Evolutionary conservation across 169 alveolate genomes (phyloP).

Genomic region (Plasmodium gonderi): DNA sequence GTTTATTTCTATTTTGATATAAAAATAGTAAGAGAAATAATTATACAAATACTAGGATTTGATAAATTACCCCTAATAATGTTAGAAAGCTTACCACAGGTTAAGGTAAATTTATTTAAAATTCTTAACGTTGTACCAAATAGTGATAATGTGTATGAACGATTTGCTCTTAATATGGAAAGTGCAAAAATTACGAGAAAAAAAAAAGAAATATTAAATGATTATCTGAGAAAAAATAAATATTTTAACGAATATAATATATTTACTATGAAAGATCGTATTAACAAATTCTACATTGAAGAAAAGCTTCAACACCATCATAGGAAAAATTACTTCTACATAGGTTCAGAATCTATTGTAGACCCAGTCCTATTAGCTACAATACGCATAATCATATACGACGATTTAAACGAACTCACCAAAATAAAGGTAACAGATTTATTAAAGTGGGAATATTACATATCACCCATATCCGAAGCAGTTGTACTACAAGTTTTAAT

Average conservation of each 20-base stretch:
- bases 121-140: slow-evolving; percentile 2
- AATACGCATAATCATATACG: slow-evolving; percentile 48
- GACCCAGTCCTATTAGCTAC: slow-evolving; percentile 71
- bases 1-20: slow-evolving; percentile 65
- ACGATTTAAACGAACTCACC: slow-evolving; percentile 50
- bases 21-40: slow-evolving; percentile 57
- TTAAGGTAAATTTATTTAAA: slow-evolving; percentile 42
- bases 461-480: slow-evolving; percentile 51
- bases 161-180: slow-evolving; percentile 29
- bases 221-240: slow-evolving; percentile 60
- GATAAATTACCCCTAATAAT: slow-evolving; percentile 58
- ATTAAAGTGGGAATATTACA: slow-evolving; percentile 33
- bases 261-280: slow-evolving; percentile 72
- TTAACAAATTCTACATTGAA: slow-evolving; percentile 55
- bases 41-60: slow-evolving; percentile 63
- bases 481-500: slow-evolving; percentile 47
- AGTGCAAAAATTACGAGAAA: slow-evolving; percentile 57
- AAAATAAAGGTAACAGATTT: slow-evolving; percentile 32
- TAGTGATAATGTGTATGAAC: slow-evolving; percentile 38
- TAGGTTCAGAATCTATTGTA: slow-evolving; percentile 39
- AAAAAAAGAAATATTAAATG: slow-evolving; percentile 64
- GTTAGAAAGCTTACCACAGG: slow-evolving; percentile 45
- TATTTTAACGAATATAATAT: slow-evolving; percentile 67
- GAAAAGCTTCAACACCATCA: slow-evolving; percentile 48
- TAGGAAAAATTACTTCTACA: slow-evolving; percentile 41